Evolutionary conservation across 306 rosid species (phyloP), one percentile per base, ranked within the genome.

Genomic region (Glycyrrhiza uralensis): DNA sequence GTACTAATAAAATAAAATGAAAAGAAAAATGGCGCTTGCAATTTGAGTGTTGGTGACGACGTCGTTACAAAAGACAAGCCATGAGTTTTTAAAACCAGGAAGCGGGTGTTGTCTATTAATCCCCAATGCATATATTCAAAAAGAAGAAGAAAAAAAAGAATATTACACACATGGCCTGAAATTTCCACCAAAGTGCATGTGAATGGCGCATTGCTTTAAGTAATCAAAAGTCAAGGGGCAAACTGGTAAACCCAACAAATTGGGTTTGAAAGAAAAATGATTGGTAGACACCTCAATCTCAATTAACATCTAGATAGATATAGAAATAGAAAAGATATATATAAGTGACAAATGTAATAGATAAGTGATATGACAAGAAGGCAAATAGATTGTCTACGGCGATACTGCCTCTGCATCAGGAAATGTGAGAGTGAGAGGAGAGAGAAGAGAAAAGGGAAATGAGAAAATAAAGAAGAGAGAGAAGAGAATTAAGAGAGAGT

Each of bases 191-290:
- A 80, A 70, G 70, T 44, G 29, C 68, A 50, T n/a, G 33, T 6
- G 1, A 3, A 39, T 82, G 90, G 82, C 68, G 81, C 58, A 63
- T 0, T 24, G 29, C 68, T 62, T 68, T 66, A 77, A 85, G 76
- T 75, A 79, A 10, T 6, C 6, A 30, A 78, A 76, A 82, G 77
- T 73, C 76, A 15, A 87, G 87, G 96, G 96, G 83, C 20, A 89
- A 66, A 63, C 0, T 41, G 38, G 91, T 76, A 72, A 77, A 84
- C 69, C 61, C 47, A 54, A 2, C 4, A 66, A 66, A 14, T 0
- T 4, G 11, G 5, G 57, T 74, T 85, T 78, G 56, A 68, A 39
- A n/a, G n/a, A n/a, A n/a, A n/a, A n/a, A n/a, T n/a, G n/a, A n/a
- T n/a, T n/a, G n/a, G n/a, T n/a, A n/a, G n/a, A n/a, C n/a, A n/a